phyloP scores from a whole-genome alignment of 1,284 basidiomycete genomes.

The Inonotus obliquus region DNA sequence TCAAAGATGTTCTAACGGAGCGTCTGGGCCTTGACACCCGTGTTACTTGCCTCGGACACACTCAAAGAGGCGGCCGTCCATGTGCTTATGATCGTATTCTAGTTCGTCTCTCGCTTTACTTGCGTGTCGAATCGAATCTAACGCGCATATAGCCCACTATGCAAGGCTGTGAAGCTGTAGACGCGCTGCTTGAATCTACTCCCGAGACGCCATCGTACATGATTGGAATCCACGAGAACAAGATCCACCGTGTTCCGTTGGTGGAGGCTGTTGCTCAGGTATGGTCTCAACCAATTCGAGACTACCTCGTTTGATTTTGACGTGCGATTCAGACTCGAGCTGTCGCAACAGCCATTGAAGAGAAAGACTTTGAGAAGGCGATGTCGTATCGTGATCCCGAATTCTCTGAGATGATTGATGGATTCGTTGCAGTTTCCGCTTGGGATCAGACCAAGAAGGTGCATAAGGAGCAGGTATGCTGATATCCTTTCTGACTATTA shows the following conservation, averaged over 20 bases:
- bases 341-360: conserved; percentile 79
- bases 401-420: conserved; percentile 83
- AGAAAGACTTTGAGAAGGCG: conserved; percentile 84
- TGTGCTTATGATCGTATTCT: conserved; percentile 92
- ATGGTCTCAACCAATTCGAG: conserved; percentile 16
- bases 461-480: conserved; percentile 56
- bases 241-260: conserved; percentile 87
- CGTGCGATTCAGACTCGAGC: conserved; percentile 65
- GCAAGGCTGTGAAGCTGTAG: conserved; percentile 92
- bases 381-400: conserved; percentile 90
- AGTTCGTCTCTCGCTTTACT: conserved; percentile 35
- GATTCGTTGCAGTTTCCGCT: conserved; percentile 73
- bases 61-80: conserved; percentile 90
- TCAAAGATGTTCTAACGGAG: conserved; percentile 86
- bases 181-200: conserved; percentile 84
- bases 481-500: not conserved
- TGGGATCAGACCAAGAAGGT: conserved; percentile 58
- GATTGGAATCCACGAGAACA: conserved; percentile 95
- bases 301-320: not conserved
- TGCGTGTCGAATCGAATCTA: not conserved
- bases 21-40: conserved; percentile 91
- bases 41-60: conserved; percentile 98
- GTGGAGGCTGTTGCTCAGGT: conserved; percentile 91
- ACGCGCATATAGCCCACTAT: conserved; percentile 70
- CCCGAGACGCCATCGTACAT: conserved; percentile 94